Base-by-base conservation (phyloP, 2,329 filamentous ascomycete genomes). In the Didymella lethalis region DNA sequence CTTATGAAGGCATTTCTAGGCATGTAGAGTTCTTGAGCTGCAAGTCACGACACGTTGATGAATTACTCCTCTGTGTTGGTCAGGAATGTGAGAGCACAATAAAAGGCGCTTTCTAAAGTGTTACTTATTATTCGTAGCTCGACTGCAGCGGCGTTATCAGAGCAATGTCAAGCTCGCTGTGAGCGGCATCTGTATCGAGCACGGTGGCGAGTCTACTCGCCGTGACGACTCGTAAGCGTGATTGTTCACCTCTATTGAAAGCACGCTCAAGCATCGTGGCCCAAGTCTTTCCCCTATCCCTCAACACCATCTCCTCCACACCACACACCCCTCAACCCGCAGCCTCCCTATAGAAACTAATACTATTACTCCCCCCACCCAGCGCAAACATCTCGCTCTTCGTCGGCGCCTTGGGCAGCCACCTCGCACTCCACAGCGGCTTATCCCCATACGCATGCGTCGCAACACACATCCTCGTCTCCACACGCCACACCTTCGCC, bases 401-500 rank as follows among this genome's bases (percentile, higher is more conserved):
- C 2, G 64, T 64, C 0, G 67, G 59, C 11, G 65, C 63, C 57
- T 77, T 78, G 0, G 76, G 76, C 53, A 79, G 54, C 77, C 77
- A 79, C 57, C 70, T 76, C 11, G 71, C 77, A 8, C 70, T 64
- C 77, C 77, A 79, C 10, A 79, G 57, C 0, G 74, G 71, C 62
- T 76, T 77, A 38, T 78, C 93, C 6, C 91, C 93, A 80, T 98
- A 93, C 57, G 90, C 93, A 75, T 97, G 92, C 10, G 95, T 99
- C 12, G 94, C 93, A 44, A 99, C 95, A 74, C 95, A 98, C 4
- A 84, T 84, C 56, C 88, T 86, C 32, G 88, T 86, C 69, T 97
- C 93, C 59, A 97, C 86, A 29, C 92, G 94, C 95, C 95, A 99
- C 29, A 98, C 91, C 78, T 97, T 97, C 61, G 91, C 92, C 77